Evolutionary conservation across 2,329 filamentous ascomycete genomes (phyloP).

Genomic region (Arthrobotrys sphaeroides): DNA sequence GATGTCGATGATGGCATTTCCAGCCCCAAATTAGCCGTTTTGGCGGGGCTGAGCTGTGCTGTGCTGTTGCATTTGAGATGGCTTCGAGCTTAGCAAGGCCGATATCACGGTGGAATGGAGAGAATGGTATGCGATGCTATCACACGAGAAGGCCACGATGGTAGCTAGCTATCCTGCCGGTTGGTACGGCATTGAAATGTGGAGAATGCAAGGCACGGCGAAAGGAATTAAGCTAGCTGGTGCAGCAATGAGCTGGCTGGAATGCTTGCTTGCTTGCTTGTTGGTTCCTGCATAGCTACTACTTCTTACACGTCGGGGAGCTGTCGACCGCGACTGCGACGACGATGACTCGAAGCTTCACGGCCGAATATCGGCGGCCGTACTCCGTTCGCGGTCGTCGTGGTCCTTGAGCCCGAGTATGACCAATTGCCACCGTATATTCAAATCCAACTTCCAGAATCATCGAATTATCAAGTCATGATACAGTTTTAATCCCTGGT

Average conservation of each 20-base stretch:
- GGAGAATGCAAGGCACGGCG: conserved; percentile 16
- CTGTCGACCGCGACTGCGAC: background rate
- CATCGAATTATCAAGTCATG: conserved; percentile 11
- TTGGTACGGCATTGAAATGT: background rate
- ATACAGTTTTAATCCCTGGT: background rate
- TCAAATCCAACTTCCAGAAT: background rate
- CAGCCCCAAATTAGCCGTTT: conserved; percentile 9
- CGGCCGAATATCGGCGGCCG: conserved; percentile 7
- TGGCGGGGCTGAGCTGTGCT: background rate
- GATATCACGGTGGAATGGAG: conserved; percentile 6
- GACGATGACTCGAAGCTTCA: background rate
- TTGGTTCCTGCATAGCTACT: conserved; percentile 8
- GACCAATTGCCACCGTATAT: background rate
- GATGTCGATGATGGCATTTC: conserved; percentile 26
- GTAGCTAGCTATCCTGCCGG: background rate
- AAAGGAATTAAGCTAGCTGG: background rate
- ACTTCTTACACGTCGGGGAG: too few relatives aligned
- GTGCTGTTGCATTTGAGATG: background rate
- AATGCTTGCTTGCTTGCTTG: background rate
- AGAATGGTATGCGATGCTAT: conserved; percentile 6
- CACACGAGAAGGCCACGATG: conserved; percentile 5
- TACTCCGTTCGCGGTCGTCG: too few relatives aligned
- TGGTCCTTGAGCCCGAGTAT: background rate
- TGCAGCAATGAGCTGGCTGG: conserved; percentile 8
- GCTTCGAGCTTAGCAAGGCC: background rate